A percentile compares a stretch with the other conserved stretches of the same genome.
Conservation (phyloP, 1,139 yeast genomes). For the Pichia norvegensis region DNA sequence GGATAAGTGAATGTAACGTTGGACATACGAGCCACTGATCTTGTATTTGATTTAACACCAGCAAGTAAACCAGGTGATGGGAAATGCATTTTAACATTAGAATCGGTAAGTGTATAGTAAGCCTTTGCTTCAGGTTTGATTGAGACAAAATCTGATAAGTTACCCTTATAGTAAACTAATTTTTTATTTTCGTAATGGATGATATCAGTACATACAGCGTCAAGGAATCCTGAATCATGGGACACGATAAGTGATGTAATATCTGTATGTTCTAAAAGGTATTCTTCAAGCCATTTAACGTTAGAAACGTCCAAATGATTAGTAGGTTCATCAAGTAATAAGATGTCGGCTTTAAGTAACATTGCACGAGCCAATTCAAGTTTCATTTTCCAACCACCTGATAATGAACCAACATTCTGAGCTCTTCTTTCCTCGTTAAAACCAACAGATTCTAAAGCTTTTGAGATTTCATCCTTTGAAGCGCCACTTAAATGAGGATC, state of each 20-base stretch:
- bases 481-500: conserved; percentile 72
- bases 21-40: conserved; percentile 88
- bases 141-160: conserved; percentile 84
- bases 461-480: conserved; percentile 60
- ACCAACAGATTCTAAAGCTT: conserved; percentile 77
- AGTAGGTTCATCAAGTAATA: conserved; percentile 95
- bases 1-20: conserved; percentile 87
- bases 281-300: conserved; percentile 90
- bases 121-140: conserved; percentile 94
- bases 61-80: conserved; percentile 97
- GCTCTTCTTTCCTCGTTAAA: conserved; percentile 83
- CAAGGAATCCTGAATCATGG: conserved; percentile 95
- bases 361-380: conserved; percentile 96
- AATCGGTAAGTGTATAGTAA: conserved; percentile 90
- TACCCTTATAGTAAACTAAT: conserved; percentile 92
- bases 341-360: conserved; percentile 94
- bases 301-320: conserved; percentile 94
- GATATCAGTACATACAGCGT: conserved; percentile 91
- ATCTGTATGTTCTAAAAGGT: conserved; percentile 68
- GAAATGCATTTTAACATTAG: conserved; percentile 93
- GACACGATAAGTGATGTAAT: conserved; percentile 94
- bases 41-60: conserved; percentile 90
- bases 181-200: conserved; percentile 95
- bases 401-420: conserved; percentile 87
- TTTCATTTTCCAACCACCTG: conserved; percentile 99